Evolutionary conservation across 208 protist genomes (phyloP).

Genomic region (Wallacemonas sp.): DNA sequence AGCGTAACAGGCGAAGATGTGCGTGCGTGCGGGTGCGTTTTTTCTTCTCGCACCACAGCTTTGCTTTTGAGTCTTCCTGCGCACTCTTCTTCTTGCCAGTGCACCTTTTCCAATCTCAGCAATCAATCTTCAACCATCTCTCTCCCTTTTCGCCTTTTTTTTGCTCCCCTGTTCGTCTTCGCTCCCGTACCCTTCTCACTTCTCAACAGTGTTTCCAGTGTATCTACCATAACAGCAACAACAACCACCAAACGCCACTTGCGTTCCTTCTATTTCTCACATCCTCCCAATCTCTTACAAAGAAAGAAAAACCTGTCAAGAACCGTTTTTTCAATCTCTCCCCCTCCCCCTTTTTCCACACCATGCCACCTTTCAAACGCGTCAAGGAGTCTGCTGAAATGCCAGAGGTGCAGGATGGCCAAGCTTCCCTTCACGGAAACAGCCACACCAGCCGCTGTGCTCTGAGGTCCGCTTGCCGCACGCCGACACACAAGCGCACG

Average conservation of each 20-base stretch:
- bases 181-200: background rate
- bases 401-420: background rate
- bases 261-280: background rate
- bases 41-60: too few species aligned
- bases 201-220: conserved; percentile 10
- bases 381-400: background rate
- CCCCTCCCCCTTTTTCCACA: conserved; percentile 4
- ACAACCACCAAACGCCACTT: too few species aligned
- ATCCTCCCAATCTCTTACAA: background rate
- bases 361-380: background rate
- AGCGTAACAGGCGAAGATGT: too few species aligned
- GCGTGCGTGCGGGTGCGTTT: too few species aligned
- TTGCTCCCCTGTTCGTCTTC: conserved; percentile 4
- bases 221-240: background rate
- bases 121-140: too few species aligned
- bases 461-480: background rate
- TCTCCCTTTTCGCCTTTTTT: conserved; percentile 12
- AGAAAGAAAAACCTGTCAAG: background rate
- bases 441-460: background rate
- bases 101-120: too few species aligned
- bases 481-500: conserved; percentile 26
- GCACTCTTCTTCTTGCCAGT: conserved; percentile 2
- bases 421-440: background rate
- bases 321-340: background rate
- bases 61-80: conserved; percentile 8